A percentile compares a stretch with the other conserved stretches of the same genome.
phyloP scores from a whole-genome alignment of 257 asterid species.

The Forsythia viridissima region DNA sequence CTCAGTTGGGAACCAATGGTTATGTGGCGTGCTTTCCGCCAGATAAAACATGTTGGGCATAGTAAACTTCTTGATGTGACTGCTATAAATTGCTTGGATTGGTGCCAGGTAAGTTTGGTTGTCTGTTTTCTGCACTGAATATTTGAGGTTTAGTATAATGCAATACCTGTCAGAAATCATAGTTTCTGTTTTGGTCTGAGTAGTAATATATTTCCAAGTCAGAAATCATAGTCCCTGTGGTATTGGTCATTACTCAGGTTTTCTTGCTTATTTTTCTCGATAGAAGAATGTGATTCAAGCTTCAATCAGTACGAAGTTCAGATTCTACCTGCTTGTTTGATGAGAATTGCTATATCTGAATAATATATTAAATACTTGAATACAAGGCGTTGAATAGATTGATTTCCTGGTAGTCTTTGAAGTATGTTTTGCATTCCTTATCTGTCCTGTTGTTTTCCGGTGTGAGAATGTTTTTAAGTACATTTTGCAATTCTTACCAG shows the following conservation, averaged over 20 bases:
- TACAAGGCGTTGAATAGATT: background rate
- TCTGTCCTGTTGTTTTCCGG: too few relatives aligned
- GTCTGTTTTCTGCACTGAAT: conserved; percentile 5
- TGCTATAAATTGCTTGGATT: conserved; percentile 65
- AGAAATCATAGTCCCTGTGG: too few relatives aligned
- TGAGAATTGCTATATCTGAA: background rate
- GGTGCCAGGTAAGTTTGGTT: conserved; percentile 61
- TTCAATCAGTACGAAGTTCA: background rate
- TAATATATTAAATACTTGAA: background rate
- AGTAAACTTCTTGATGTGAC: conserved; percentile 39
- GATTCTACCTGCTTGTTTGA: background rate
- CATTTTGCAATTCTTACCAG: background rate
- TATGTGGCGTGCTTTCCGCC: conserved; percentile 82
- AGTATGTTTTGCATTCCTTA: background rate
- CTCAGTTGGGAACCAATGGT: conserved; percentile 94
- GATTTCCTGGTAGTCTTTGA: background rate
- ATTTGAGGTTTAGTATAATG: background rate
- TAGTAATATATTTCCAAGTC: background rate
- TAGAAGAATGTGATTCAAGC: background rate
- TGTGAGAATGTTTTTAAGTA: background rate
- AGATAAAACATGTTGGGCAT: conserved; percentile 36
- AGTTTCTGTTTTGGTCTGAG: background rate
- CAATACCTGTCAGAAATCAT: background rate
- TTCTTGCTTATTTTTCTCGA: background rate
- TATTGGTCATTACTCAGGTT: background rate